These are phyloP conservation scores for Artemisia annua DNA, from an alignment of 129 eudicot species.

Conservation along the genomic window DNA sequence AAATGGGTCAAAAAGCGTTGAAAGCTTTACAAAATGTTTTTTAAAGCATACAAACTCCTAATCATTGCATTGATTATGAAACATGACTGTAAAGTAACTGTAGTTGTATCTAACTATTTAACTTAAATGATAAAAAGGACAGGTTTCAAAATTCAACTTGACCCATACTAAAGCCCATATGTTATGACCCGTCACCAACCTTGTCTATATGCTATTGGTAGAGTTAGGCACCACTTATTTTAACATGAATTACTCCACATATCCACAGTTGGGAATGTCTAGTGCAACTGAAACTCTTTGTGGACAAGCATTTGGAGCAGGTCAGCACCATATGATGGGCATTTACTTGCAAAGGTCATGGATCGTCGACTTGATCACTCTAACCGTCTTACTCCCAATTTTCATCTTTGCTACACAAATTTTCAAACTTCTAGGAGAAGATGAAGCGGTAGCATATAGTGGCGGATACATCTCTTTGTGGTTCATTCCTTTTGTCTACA, in stretches of 20 bases:
- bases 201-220: too few relatives aligned
- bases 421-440: conserved; percentile 56
- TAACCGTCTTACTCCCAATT: conserved; percentile 57
- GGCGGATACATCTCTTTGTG: conserved; percentile 54
- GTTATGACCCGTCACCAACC: not conserved
- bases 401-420: conserved; percentile 53
- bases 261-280: conserved; percentile 69
- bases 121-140: not conserved
- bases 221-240: not conserved
- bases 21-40: not conserved
- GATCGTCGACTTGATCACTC: conserved; percentile 58
- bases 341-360: conserved; percentile 75
- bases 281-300: conserved; percentile 83
- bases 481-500: conserved; percentile 72
- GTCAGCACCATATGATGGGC: conserved; percentile 78
- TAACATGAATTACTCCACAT: not conserved
- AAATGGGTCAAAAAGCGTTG: not conserved
- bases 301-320: conserved; percentile 80
- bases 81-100: too few relatives aligned
- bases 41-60: not conserved
- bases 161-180: not conserved
- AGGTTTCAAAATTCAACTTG: not conserved
- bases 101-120: too few relatives aligned
- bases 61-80: too few relatives aligned
- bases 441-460: conserved; percentile 43